These are phyloP conservation scores for Pyrus pyrifolia DNA, from an alignment of 306 rosid genomes.

Conservation along the genomic window DNA sequence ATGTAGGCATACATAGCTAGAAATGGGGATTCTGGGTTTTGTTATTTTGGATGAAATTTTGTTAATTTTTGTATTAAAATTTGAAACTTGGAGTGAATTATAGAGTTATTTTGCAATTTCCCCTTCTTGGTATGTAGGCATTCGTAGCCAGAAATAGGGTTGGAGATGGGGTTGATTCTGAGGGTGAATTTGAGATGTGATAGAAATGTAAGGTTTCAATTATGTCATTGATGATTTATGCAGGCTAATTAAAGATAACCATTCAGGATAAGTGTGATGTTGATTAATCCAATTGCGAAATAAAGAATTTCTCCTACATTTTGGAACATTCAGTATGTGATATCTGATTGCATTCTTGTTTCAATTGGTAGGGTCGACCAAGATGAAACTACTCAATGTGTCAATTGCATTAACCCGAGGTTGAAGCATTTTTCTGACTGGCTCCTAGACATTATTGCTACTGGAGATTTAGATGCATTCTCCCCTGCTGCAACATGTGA, in stretches of 20 bases:
- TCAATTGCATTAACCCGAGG: conserved; percentile 84
- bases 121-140: too few species aligned
- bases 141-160: too few species aligned
- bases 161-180: too few species aligned
- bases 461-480: conserved; percentile 96
- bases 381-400: conserved; percentile 36
- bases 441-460: conserved; percentile 92
- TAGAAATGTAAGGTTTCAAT: not conserved
- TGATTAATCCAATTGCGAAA: not conserved
- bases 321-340: conserved; percentile 9
- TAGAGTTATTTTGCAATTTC: too few species aligned
- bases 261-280: not conserved
- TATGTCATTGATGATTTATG: not conserved
- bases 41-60: too few species aligned
- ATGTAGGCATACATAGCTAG: too few species aligned
- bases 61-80: too few species aligned
- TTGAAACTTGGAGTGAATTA: too few species aligned
- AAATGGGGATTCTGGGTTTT: too few species aligned
- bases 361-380: conserved; percentile 44
- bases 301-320: not conserved
- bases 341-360: conserved; percentile 22
- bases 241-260: not conserved
- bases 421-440: conserved; percentile 94
- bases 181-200: not conserved
- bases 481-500: conserved; percentile 97